Evolutionary conservation across 805 yeast species (phyloP).

Genomic region (Cyberlindnera maritima): DNA sequence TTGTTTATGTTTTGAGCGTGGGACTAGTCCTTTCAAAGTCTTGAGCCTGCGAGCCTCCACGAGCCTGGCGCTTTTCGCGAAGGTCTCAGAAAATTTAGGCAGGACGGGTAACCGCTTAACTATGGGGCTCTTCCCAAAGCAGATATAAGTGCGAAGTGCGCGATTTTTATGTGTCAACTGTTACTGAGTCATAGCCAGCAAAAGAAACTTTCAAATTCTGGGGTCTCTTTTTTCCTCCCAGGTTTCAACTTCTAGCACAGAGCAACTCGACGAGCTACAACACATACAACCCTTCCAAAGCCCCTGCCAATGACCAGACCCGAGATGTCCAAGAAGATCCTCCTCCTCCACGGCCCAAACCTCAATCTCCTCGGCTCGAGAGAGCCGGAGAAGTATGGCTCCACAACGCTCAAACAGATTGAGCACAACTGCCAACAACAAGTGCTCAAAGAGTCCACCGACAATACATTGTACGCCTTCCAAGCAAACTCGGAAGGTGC

Average conservation of each 20-base stretch:
- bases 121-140: not conserved
- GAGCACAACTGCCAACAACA: constrained; percentile 36
- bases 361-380: constrained; percentile 46
- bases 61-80: not conserved
- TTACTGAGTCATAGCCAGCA: not conserved
- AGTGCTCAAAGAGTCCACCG: constrained; percentile 24
- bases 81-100: not conserved
- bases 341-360: constrained; percentile 49
- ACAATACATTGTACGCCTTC: constrained; percentile 33
- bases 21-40: not conserved
- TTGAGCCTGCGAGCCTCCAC: too few relatives aligned
- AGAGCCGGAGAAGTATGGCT: constrained; percentile 51
- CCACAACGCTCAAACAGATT: constrained; percentile 41
- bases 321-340: constrained; percentile 29
- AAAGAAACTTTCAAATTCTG: not conserved
- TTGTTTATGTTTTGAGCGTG: constrained; percentile 1
- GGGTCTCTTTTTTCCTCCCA: not conserved
- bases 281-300: not conserved
- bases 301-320: constrained; percentile 13
- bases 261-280: too few relatives aligned
- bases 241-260: not conserved
- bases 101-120: not conserved
- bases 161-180: constrained; percentile 8
- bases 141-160: not conserved
- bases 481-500: constrained; percentile 48